Percentiles rank a stretch among this genome's conserved stretches.
These are phyloP conservation scores for Hydrangea macrophylla DNA, from an alignment of 148 eudicot species.

Conservation along the genomic window DNA sequence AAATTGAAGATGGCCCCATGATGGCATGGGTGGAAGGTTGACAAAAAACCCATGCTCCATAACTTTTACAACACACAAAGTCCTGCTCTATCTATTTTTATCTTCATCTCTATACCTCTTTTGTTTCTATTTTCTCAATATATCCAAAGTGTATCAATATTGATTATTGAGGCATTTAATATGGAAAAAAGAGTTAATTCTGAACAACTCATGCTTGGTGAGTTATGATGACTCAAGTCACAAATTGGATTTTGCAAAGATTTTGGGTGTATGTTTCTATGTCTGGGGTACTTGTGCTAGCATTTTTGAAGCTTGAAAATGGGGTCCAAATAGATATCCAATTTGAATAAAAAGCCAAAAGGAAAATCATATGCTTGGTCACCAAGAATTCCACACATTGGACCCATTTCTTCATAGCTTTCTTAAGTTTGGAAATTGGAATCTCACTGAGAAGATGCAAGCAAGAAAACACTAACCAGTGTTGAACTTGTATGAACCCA, in stretches of 20 bases:
- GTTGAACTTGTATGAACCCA: constrained; percentile 1
- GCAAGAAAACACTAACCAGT: background rate
- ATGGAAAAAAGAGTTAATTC: too few relatives aligned
- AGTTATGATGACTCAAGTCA: too few relatives aligned
- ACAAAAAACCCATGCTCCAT: too few relatives aligned
- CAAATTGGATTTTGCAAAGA: background rate
- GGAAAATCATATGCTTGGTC: constrained; percentile 4
- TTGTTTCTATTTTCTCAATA: too few relatives aligned
- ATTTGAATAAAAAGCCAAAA: constrained; percentile 6
- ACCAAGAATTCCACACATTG: background rate
- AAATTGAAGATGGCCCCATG: too few relatives aligned
- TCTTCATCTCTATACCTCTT: too few relatives aligned
- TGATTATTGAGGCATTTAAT: too few relatives aligned
- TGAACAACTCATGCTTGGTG: too few relatives aligned
- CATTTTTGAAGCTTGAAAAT: constrained; percentile 15
- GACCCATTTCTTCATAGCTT: constrained; percentile 10
- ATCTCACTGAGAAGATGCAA: background rate
- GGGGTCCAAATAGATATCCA: background rate
- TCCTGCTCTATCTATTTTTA: too few relatives aligned
- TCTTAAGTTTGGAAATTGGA: constrained; percentile 16
- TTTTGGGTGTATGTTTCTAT: background rate
- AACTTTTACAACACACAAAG: too few relatives aligned
- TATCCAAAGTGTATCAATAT: too few relatives aligned
- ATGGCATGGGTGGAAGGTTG: too few relatives aligned
- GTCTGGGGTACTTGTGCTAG: background rate